These are phyloP conservation scores for Massariosphaeria phaeospora DNA, from an alignment of 495 filamentous ascomycete species.

Conservation along the genomic window DNA sequence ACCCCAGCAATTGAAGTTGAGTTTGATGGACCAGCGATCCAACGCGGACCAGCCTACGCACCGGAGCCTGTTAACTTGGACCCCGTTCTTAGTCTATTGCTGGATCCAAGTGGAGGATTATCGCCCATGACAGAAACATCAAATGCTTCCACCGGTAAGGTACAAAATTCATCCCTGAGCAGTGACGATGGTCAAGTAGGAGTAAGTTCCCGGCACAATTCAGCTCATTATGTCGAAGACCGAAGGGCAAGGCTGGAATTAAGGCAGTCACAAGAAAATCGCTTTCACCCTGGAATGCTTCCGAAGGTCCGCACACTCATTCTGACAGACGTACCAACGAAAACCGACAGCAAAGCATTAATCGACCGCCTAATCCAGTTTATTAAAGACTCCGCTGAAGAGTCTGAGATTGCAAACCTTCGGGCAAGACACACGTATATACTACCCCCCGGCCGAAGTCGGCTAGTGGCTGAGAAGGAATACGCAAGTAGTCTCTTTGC, in stretches of 20 bases:
- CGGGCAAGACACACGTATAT: slow-evolving; percentile 52
- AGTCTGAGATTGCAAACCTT: slow-evolving; percentile 51
- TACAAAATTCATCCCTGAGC: neutral
- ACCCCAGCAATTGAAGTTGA: slow-evolving; percentile 21
- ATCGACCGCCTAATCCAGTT: slow-evolving; percentile 51
- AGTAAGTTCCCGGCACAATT: slow-evolving; percentile 17
- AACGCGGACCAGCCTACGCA: slow-evolving; percentile 35
- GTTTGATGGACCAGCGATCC: slow-evolving; percentile 6
- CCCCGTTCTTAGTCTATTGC: slow-evolving; percentile 8
- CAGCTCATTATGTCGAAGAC: slow-evolving; percentile 25
- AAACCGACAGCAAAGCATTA: slow-evolving; percentile 44
- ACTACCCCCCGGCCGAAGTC: slow-evolving; percentile 46
- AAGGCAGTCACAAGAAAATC: slow-evolving; percentile 24
- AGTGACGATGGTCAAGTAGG: neutral
- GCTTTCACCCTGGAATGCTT: slow-evolving; percentile 54
- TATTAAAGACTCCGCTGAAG: slow-evolving; percentile 57
- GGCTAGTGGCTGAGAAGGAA: slow-evolving; percentile 38
- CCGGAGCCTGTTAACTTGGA: slow-evolving; percentile 24
- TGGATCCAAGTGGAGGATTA: slow-evolving; percentile 18
- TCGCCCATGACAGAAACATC: slow-evolving; percentile 15
- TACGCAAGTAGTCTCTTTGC: slow-evolving; percentile 50
- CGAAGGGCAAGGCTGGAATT: slow-evolving; percentile 19
- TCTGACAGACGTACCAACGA: slow-evolving; percentile 56
- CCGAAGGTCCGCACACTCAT: slow-evolving; percentile 54
- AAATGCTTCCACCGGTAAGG: too few species aligned